Evolutionary conservation across 768 basidiomycete species (phyloP), one percentile per base, ranked within the genome.

Genomic region (Phlegmacium glaucopus): DNA sequence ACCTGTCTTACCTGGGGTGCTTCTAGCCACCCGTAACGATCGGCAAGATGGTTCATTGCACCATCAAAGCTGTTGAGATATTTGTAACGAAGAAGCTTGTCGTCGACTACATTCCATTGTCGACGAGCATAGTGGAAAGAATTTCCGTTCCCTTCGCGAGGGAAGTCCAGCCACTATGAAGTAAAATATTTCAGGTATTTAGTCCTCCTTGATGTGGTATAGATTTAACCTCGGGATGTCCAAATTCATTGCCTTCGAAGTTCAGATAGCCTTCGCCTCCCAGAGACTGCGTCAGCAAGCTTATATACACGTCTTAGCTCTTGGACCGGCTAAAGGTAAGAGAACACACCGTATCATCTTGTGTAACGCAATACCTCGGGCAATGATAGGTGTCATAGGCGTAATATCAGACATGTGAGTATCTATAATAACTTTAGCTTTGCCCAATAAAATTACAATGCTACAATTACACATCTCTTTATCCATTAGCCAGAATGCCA

Each of bases 401-500:
- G 85, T 74, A 49, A 94, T 32, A 62, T 93, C 88, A 22, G 91
- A 94, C 95, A 98, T 98, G 67, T 94, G 78, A 4, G 92, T 92
- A 66, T 95, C 91, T 93, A 41, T 9, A 22, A 7, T 36, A 1
- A 12, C 4, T 37, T 39, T 38, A 45, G 30, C 6, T 13, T 13
- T n/a, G 6, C 12, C 9, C 5, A 18, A 39, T 6, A n/a, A 2
- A 39, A 30, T 12, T 30, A 35, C 7, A 15, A 39, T 44, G 7
- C 39, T 40, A 15, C 28, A 74, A 82, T 57, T 75, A 94, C 94
- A 97, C 96, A 99, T 99, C 68, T 98, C 96, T 69, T 95, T 95
- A 68, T 99, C 96, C 96, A 99, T 99, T 48, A 98, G 69, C 96
- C 96, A 99, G 69, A 99, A 99, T 4, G 96, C 96, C 38, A 99